phyloP scores from a whole-genome alignment of 805 yeast genomes.

The Candida coquimbonensis region DNA sequence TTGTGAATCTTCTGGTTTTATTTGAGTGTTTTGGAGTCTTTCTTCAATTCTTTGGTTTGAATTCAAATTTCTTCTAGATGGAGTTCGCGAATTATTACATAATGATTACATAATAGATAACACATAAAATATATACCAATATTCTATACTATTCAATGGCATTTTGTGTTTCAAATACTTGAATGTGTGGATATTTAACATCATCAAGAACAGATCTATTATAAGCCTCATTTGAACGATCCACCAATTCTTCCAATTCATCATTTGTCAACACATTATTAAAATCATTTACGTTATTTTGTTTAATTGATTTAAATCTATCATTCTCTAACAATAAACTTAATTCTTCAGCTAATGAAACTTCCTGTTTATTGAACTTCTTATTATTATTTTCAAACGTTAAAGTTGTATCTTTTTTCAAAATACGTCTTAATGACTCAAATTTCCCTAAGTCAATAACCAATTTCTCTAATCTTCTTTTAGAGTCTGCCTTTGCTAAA shows the following conservation, averaged over 20 bases:
- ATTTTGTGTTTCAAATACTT: constrained; percentile 32
- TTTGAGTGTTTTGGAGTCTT: not conserved
- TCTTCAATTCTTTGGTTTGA: not conserved
- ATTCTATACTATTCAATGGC: constrained; percentile 12
- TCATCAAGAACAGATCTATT: constrained; percentile 17
- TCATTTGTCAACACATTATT: constrained; percentile 20
- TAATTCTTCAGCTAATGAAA: constrained; percentile 33
- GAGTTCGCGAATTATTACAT: not conserved
- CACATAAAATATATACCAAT: too few relatives aligned
- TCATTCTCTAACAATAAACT: constrained; percentile 33
- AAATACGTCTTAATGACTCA: constrained; percentile 34
- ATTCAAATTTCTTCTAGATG: not conserved
- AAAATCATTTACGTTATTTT: constrained; percentile 16
- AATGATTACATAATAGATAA: not conserved
- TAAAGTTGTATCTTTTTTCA: constrained; percentile 25
- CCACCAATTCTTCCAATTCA: constrained; percentile 45
- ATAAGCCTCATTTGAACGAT: constrained; percentile 41
- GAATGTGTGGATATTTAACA: constrained; percentile 28
- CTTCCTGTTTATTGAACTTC: constrained; percentile 21
- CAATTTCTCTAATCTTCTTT: constrained; percentile 69
- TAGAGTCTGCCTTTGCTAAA: constrained; percentile 70
- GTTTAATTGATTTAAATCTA: constrained; percentile 26
- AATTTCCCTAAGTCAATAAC: constrained; percentile 64
- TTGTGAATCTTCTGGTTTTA: constrained; percentile 19
- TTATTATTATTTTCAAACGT: constrained; percentile 13